phyloP scores from a whole-genome alignment of 2,329 filamentous ascomycete genomes.

The Fonsecaea multimorphosa region DNA sequence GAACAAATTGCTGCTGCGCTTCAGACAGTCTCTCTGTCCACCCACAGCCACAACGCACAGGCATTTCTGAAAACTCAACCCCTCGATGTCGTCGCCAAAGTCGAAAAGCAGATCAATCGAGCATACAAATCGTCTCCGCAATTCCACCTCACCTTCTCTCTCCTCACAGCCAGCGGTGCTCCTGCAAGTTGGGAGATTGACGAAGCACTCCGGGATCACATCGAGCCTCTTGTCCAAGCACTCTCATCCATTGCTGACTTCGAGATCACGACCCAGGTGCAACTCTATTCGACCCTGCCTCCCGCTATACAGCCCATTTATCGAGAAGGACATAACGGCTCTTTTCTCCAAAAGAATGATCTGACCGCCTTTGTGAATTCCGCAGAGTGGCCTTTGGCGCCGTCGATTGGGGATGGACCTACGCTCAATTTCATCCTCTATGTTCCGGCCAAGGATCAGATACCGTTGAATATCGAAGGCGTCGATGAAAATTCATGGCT shows the following conservation, averaged over 20 bases:
- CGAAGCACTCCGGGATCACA: constrained; percentile 76
- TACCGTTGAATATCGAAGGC: constrained; percentile 65
- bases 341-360: constrained; percentile 75
- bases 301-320: constrained; percentile 67
- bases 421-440: constrained; percentile 97
- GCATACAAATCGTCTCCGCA: constrained; percentile 91
- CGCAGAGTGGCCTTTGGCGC: constrained; percentile 94
- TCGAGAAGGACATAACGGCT: constrained; percentile 44
- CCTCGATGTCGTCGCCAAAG: constrained; percentile 61
- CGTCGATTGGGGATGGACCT: constrained; percentile 85
- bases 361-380: constrained; percentile 95
- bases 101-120: constrained; percentile 73
- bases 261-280: constrained; percentile 93
- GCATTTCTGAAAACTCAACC: constrained; percentile 49
- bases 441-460: constrained; percentile 72
- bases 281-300: constrained; percentile 79
- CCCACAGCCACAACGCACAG: constrained; percentile 41
- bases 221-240: constrained; percentile 79
- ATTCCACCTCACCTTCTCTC: constrained; percentile 93
- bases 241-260: constrained; percentile 89
- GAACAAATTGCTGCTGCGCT: constrained; percentile 84
- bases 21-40: constrained; percentile 49
- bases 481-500: constrained; percentile 79
- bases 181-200: constrained; percentile 95
- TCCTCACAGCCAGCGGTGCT: constrained; percentile 79